These are phyloP conservation scores for Oryza meyeriana DNA, from an alignment of 176 grass and related monocot species.

Conservation along the genomic window DNA sequence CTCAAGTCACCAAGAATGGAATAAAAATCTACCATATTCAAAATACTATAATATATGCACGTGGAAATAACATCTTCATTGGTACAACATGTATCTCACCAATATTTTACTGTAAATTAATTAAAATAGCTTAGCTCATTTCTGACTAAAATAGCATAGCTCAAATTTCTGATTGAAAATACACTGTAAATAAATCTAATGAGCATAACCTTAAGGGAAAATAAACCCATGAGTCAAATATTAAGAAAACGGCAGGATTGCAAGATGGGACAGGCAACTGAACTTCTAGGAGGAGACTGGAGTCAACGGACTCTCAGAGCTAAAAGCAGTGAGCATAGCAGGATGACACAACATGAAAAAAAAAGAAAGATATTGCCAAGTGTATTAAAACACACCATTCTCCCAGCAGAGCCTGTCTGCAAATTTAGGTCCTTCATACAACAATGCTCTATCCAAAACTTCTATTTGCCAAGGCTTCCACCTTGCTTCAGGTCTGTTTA, in stretches of 20 bases:
- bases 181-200: neutral
- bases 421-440: constrained; percentile 77
- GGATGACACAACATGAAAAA: constrained; percentile 24
- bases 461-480: constrained; percentile 87
- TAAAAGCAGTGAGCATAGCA: constrained; percentile 14
- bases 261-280: constrained; percentile 17
- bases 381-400: constrained; percentile 64
- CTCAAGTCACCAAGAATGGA: neutral
- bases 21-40: neutral
- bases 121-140: neutral
- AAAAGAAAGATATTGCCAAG: constrained; percentile 2
- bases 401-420: constrained; percentile 76
- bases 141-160: neutral
- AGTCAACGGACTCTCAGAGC: neutral
- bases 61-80: neutral
- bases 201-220: constrained; percentile 11
- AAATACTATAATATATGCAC: neutral
- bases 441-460: constrained; percentile 76
- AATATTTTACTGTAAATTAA: constrained; percentile 20
- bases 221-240: neutral
- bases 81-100: neutral
- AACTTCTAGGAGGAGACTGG: neutral
- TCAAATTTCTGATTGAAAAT: neutral
- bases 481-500: constrained; percentile 47
- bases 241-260: neutral